Base-by-base conservation (phyloP, 176 grass and related monocot species). In the Triticum timopheevii region DNA sequence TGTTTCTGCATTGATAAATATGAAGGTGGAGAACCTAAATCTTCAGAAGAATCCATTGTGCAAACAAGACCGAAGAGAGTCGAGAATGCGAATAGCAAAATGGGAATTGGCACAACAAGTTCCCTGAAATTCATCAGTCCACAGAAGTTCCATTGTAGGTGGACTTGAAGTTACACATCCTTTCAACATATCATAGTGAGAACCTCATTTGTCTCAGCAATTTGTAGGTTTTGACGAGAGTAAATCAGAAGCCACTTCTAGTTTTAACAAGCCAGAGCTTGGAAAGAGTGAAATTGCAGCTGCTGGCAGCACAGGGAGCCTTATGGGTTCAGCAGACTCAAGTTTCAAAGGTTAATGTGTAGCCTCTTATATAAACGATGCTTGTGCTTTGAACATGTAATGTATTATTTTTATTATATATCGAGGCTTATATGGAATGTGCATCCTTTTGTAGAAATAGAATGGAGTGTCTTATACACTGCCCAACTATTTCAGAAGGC, bases 381-480 rank as follows among this genome's bases (percentile, higher is more conserved):
- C 59, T 65, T 86, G 27, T 77, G 34, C 1, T 86, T 34, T 88
- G 22, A 79, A 79, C 1, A 20, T n/a, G 64, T 39, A 15, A 69
- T 20, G 8, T 52, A 30, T 69, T 66, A 10, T 45, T 73, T 23
- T 61, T 20, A n/a, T 28, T 79, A 62, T 61, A 73, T 27, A 47
- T 64, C 8, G 66, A 73, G 24, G 28, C 79, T 90, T 36, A 80
- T 40, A 36, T 23, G 23, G 76, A 61, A 42, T 40, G 20, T 84
- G 17, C 27, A 54, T 77, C 73, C 36, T 76, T 69, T 83, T 54
- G 50, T 54, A 54, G 50, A 54, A 54, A 58, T 88, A 92, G 95
- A 95, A 87, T 98, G 95, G 95, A 88, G 59, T 82, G 84, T 85
- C 11, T 86, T 98, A 59, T 98, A 95, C 71, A 95, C 91, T 42